Evolutionary conservation across 2,329 filamentous ascomycete species (phyloP).

Genomic region (Microcera coccophila): DNA sequence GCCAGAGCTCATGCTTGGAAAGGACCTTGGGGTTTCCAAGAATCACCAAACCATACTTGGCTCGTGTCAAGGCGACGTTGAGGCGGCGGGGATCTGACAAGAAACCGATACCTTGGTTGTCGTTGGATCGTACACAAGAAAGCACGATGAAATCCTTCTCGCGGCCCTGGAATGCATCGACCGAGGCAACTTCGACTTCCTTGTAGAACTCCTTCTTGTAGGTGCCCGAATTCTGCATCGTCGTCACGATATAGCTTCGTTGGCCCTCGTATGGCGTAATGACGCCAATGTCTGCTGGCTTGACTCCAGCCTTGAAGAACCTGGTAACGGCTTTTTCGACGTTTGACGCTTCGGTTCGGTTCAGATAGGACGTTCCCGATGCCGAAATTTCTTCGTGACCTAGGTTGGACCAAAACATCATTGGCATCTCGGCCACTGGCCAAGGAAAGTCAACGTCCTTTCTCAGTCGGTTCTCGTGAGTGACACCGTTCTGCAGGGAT

Average conservation of each 20-base stretch:
- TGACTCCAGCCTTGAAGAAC: slow-evolving; percentile 98
- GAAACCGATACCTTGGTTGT: slow-evolving; percentile 98
- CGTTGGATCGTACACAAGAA: slow-evolving; percentile 96
- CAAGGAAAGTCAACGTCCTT: slow-evolving; percentile 97
- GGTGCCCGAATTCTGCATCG: slow-evolving; percentile 96
- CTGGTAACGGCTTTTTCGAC: slow-evolving; percentile 98
- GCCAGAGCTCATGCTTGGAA: slow-evolving; percentile 97
- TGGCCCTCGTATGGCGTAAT: slow-evolving; percentile 99
- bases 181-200: slow-evolving; percentile 95
- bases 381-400: slow-evolving; percentile 98
- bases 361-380: slow-evolving; percentile 95
- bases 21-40: slow-evolving; percentile 96
- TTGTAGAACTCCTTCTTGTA: slow-evolving; percentile 99
- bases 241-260: slow-evolving; percentile 95
- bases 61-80: slow-evolving; percentile 93
- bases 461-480: slow-evolving; percentile 79
- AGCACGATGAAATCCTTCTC: slow-evolving; percentile 99
- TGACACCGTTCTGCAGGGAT: slow-evolving; percentile 93
- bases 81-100: slow-evolving; percentile 94
- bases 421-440: slow-evolving; percentile 88
- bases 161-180: slow-evolving; percentile 97
- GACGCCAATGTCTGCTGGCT: slow-evolving; percentile 88
- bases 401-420: slow-evolving; percentile 99
- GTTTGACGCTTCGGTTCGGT: slow-evolving; percentile 93
- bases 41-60: slow-evolving; percentile 94